phyloP scores from a whole-genome alignment of 805 yeast genomes.

The Yamadazyma tumulicola region DNA sequence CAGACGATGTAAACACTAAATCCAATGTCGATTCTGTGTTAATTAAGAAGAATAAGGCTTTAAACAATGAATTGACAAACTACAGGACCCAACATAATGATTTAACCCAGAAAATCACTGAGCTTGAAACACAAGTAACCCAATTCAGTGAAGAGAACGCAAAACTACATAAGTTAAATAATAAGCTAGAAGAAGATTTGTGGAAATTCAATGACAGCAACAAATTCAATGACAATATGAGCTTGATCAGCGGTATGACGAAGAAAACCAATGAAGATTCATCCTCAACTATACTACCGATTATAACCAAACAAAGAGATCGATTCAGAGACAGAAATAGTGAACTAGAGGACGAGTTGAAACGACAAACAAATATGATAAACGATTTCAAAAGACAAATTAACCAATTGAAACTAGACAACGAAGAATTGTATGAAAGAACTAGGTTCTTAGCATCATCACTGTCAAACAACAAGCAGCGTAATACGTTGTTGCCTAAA shows the following conservation, averaged over 20 bases:
- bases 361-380: slow-evolving; percentile 51
- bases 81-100: slow-evolving; percentile 58
- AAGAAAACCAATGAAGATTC: slow-evolving; percentile 10
- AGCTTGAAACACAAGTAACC: slow-evolving; percentile 37
- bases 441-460: slow-evolving; percentile 59
- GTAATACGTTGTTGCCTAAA: slow-evolving; percentile 25
- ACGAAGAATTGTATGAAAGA: slow-evolving; percentile 75
- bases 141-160: slow-evolving; percentile 36
- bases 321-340: slow-evolving; percentile 79
- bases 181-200: slow-evolving; percentile 72
- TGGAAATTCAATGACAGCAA: slow-evolving; percentile 49
- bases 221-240: slow-evolving; percentile 54
- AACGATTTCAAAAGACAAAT: slow-evolving; percentile 65
- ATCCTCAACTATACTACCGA: slow-evolving; percentile 58
- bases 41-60: slow-evolving; percentile 65
- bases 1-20: slow-evolving; percentile 23
- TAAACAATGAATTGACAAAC: slow-evolving; percentile 67
- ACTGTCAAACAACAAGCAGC: slow-evolving; percentile 12
- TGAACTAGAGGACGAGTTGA: slow-evolving; percentile 79
- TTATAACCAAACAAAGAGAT: slow-evolving; percentile 92
- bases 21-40: slow-evolving; percentile 53
- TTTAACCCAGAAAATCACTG: slow-evolving; percentile 34
- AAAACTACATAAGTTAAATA: slow-evolving; percentile 45
- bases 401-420: slow-evolving; percentile 63
- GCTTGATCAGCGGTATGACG: slow-evolving; percentile 58